Conservation (phyloP, 2,329 filamentous ascomycete species). For the Monosporascus sp. region DNA sequence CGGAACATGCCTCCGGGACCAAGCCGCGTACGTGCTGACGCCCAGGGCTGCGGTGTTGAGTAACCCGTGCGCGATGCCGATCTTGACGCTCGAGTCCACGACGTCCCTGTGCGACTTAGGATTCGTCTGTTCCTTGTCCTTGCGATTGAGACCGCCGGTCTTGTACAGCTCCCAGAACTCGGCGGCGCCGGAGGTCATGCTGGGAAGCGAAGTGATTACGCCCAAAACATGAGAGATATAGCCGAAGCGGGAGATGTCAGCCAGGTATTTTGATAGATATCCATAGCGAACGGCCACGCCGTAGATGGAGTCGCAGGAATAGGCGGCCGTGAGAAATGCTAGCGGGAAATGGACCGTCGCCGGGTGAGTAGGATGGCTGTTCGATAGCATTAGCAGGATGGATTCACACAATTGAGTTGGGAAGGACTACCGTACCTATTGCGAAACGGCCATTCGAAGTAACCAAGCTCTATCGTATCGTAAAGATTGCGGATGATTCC, state of each 20-base stretch:
- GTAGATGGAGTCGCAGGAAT: not conserved
- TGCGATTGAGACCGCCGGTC: not conserved
- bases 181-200: not conserved
- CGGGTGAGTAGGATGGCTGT: not conserved
- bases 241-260: not conserved
- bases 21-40: not conserved
- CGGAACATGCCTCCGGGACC: not conserved
- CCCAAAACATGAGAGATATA: not conserved
- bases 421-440: not conserved
- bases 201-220: not conserved
- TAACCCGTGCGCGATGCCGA: not conserved
- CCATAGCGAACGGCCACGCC: not conserved
- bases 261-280: not conserved
- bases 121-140: conserved; percentile 1
- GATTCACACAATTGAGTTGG: too few relatives aligned
- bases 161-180: conserved; percentile 1
- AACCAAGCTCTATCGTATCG: not conserved
- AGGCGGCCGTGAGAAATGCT: not conserved
- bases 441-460: not conserved
- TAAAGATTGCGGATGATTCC: not conserved
- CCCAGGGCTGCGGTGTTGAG: not conserved
- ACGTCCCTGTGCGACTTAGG: not conserved
- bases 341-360: not conserved
- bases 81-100: not conserved
- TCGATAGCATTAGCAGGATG: not conserved